These are phyloP conservation scores for Clitopilus hobsonii DNA, from an alignment of 768 basidiomycete genomes.

Conservation along the genomic window DNA sequence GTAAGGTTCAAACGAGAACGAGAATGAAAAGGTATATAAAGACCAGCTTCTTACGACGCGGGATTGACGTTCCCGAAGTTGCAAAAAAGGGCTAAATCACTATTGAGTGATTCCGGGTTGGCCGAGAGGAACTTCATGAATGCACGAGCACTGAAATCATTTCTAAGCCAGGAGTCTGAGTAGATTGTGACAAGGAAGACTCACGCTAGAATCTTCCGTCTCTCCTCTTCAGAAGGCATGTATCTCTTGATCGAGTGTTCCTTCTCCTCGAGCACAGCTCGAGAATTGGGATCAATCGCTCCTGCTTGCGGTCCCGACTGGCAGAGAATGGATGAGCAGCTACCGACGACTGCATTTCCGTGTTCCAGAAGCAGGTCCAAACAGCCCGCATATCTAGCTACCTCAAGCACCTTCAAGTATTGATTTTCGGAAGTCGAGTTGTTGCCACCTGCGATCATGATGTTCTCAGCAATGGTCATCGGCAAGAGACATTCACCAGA, in stretches of 20 bases:
- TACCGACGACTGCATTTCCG: slow-evolving; percentile 34
- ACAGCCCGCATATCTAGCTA: slow-evolving; percentile 35
- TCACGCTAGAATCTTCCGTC: slow-evolving; percentile 45
- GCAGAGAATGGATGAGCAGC: slow-evolving; percentile 22
- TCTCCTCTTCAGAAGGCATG: slow-evolving; percentile 40
- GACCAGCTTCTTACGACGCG: no score
- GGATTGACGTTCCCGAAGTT: no score
- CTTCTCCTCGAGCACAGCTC: slow-evolving; percentile 25
- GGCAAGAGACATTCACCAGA: slow-evolving; percentile 8
- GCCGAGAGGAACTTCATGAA: slow-evolving; percentile 37
- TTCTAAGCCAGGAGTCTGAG: slow-evolving; percentile 1
- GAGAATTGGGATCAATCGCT: slow-evolving; percentile 19
- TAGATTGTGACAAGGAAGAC: slow-evolving; percentile 14
- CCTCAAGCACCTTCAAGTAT: slow-evolving; percentile 12
- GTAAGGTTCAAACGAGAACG: no score
- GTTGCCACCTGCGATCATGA: not conserved
- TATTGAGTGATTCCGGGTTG: no score
- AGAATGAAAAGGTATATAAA: no score
- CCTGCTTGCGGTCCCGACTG: slow-evolving; percentile 22
- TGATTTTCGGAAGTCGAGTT: not conserved
- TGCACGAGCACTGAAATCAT: slow-evolving; percentile 33
- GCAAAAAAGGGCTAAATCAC: no score
- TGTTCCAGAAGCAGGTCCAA: slow-evolving; percentile 34
- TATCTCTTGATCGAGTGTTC: slow-evolving; percentile 21
- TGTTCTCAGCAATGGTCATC: not conserved